phyloP scores from a whole-genome alignment of 352 stramenopile genomes.

The Phytophthora melonis region DNA sequence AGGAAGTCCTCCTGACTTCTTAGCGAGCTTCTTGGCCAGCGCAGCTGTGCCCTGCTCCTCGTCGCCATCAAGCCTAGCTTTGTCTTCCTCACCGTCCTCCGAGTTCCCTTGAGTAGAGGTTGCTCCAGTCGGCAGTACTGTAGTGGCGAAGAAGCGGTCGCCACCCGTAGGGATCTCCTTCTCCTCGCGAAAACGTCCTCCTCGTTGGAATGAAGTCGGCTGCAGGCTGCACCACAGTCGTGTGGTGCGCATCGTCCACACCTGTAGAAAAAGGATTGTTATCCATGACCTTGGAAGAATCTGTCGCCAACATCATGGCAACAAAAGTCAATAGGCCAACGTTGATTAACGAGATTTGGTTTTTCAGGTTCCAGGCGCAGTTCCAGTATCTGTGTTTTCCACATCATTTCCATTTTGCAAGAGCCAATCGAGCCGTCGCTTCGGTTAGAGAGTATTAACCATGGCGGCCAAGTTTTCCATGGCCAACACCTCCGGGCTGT shows the following conservation, averaged over 20 bases:
- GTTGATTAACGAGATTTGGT: not conserved
- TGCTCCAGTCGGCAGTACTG: constrained; percentile 59
- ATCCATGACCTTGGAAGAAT: constrained; percentile 6
- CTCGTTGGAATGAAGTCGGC: constrained; percentile 18
- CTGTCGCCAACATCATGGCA: constrained; percentile 4
- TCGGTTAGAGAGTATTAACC: constrained; percentile 4
- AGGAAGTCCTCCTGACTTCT: too few relatives aligned
- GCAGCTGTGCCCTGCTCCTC: too few relatives aligned
- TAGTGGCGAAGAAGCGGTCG: constrained; percentile 79
- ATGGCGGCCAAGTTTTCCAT: constrained; percentile 89
- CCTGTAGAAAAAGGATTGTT: too few relatives aligned
- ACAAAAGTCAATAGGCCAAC: too few relatives aligned
- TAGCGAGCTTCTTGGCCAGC: too few relatives aligned
- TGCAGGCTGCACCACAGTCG: constrained; percentile 23
- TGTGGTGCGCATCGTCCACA: constrained; percentile 17
- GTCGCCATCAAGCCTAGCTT: constrained; percentile 75
- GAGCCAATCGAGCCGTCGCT: constrained; percentile 6
- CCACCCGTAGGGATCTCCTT: constrained; percentile 42
- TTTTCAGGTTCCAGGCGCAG: not conserved
- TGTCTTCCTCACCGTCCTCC: constrained; percentile 76
- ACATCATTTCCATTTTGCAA: not conserved
- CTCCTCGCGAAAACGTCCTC: too few relatives aligned
- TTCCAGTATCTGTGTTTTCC: not conserved
- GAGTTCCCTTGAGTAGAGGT: constrained; percentile 84
- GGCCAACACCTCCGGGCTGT: constrained; percentile 76